Conservation (phyloP, 2,329 filamentous ascomycete genomes). For the Colletotrichum caudatum region DNA sequence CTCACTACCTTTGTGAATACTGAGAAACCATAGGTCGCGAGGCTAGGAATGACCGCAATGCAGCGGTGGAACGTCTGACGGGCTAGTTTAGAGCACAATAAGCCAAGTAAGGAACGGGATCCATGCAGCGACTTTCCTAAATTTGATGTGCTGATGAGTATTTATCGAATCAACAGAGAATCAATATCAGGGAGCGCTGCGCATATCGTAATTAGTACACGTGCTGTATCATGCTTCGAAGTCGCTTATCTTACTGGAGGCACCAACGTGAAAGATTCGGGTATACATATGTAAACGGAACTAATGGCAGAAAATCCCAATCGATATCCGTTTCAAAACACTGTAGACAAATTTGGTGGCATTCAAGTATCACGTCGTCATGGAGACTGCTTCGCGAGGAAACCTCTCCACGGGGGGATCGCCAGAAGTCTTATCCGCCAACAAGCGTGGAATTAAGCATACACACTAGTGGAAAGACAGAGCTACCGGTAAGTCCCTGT, state of each 20-base stretch:
- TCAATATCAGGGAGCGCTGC: too few species aligned
- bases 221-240: background rate
- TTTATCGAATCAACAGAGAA: background rate
- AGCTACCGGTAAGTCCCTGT: too few species aligned
- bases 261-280: background rate
- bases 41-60: too few species aligned
- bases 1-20: too few species aligned
- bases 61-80: background rate
- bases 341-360: background rate
- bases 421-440: background rate
- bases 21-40: too few species aligned
- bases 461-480: background rate
- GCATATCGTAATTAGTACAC: background rate
- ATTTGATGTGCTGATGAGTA: too few species aligned
- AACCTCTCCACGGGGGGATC: too few species aligned
- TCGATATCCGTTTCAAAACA: background rate
- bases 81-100: background rate
- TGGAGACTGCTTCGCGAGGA: background rate
- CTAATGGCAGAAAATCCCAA: background rate
- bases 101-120: background rate
- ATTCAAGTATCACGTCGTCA: background rate
- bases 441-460: background rate
- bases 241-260: background rate
- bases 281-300: background rate
- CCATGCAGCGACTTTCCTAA: background rate